Conservation (phyloP, 352 stramenopile genomes). For the Phytophthora syringae region DNA sequence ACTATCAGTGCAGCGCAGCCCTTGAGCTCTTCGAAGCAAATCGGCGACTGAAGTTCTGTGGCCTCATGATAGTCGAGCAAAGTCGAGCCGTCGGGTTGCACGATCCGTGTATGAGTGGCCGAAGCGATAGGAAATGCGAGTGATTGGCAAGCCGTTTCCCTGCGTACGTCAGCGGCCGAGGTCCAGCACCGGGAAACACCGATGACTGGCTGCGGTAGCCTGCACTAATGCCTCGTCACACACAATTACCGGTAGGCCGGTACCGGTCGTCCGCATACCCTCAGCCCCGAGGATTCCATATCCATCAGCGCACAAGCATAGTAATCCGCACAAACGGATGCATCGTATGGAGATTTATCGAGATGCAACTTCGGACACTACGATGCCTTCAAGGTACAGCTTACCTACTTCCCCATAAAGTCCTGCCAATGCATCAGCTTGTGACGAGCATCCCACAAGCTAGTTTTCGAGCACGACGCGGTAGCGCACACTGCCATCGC, state of each 20-base stretch:
- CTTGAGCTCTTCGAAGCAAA: conserved; percentile 4
- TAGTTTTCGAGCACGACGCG: conserved; percentile 33
- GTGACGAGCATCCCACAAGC: too few species aligned
- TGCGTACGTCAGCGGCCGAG: background rate
- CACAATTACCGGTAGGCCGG: too few species aligned
- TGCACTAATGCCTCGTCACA: background rate
- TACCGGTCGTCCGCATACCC: too few species aligned
- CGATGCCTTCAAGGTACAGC: too few species aligned
- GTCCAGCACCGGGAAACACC: background rate
- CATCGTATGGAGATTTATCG: too few species aligned
- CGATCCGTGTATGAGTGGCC: background rate
- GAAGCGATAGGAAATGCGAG: background rate
- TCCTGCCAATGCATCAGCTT: too few species aligned
- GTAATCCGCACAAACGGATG: too few species aligned
- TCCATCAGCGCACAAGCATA: conserved; percentile 6
- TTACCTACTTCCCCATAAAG: too few species aligned
- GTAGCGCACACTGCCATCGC: conserved; percentile 40
- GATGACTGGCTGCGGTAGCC: background rate
- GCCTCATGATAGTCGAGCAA: background rate
- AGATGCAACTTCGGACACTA: too few species aligned
- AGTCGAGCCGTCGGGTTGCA: background rate
- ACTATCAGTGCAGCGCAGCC: too few species aligned
- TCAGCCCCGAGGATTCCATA: too few species aligned
- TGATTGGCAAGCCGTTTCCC: conserved; percentile 5
- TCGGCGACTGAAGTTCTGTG: conserved; percentile 2